Evolutionary conservation across 306 rosid genomes (phyloP), one percentile per base, ranked within the genome.

Genomic region (Trifolium pratense): DNA sequence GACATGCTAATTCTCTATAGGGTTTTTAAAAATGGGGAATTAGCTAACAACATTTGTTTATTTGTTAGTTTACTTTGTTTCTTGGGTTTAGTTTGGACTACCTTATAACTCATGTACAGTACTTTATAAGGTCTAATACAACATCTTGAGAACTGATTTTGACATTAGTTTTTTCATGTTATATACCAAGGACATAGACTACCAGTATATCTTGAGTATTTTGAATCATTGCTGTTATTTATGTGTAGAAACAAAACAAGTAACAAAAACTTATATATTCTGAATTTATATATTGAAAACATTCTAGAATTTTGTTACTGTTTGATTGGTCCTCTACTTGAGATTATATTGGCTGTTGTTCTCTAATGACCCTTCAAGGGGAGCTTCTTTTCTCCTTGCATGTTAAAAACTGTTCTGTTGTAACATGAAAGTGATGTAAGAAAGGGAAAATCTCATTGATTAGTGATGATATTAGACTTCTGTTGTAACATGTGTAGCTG

Each of bases 11-110:
- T 86, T 89, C 89, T 85, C 87, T 86, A 26, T 65, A 74, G 81
- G 70, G 45, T 71, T 82, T 90, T 87, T 84, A 78, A 21, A 78
- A 62, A 74, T 84, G 93, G 80, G 88, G 81, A 85, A 80, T 59
- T 51, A 75, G 88, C 88, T 71, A 15, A 58, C 68, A 21, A n/a
- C n/a, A 66, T 82, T 83, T 68, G 70, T 80, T 79, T 1, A 55
- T 80, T 73, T 67, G 40, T 55, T 49, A 6, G 17, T 40, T 40
- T 72, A 12, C 62, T 62, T 70, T 73, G 70, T 68, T n/a, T 62
- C 49, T 48, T 21, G 15, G 60, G 17, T 34, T 9, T 57, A 49
- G 51, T 26, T 23, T 11, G n/a, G 39, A 31, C 8, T 29, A 3
- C 64, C 49, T 16, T 21, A 39, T 29, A 12, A 55, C 66, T 10